These are phyloP conservation scores for Neofusicoccum cordaticola DNA, from an alignment of 2,329 filamentous ascomycete species.

Conservation along the genomic window DNA sequence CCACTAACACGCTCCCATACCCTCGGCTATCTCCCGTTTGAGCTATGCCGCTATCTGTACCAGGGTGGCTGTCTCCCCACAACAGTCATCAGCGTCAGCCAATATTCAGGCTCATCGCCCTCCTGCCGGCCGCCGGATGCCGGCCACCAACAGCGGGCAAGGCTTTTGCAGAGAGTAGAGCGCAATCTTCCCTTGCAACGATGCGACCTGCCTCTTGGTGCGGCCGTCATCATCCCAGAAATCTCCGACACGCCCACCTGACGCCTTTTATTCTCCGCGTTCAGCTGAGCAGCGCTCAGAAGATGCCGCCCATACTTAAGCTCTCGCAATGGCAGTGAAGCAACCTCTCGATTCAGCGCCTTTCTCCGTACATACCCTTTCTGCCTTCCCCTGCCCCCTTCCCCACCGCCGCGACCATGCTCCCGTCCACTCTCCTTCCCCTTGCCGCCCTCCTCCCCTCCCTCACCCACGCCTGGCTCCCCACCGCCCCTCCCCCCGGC, in stretches of 20 bases:
- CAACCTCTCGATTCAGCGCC: background rate
- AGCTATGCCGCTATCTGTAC: background rate
- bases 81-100: background rate
- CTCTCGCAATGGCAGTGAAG: background rate
- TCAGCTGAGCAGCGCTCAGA: background rate
- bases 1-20: background rate
- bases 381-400: background rate
- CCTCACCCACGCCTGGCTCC: slow-evolving; percentile 11
- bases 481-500: background rate
- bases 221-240: background rate
- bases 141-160: background rate
- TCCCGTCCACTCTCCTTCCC: background rate
- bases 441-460: background rate
- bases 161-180: too few species aligned
- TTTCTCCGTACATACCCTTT: background rate
- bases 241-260: background rate
- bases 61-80: background rate
- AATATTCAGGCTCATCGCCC: background rate
- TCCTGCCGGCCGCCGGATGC: background rate
- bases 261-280: too few species aligned
- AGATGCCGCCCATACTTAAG: background rate
- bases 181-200: too few species aligned
- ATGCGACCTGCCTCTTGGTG: too few species aligned
- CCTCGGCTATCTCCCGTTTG: background rate
- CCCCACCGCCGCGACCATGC: background rate